Base-by-base conservation (phyloP, 805 yeast species). In the Candida alai region DNA sequence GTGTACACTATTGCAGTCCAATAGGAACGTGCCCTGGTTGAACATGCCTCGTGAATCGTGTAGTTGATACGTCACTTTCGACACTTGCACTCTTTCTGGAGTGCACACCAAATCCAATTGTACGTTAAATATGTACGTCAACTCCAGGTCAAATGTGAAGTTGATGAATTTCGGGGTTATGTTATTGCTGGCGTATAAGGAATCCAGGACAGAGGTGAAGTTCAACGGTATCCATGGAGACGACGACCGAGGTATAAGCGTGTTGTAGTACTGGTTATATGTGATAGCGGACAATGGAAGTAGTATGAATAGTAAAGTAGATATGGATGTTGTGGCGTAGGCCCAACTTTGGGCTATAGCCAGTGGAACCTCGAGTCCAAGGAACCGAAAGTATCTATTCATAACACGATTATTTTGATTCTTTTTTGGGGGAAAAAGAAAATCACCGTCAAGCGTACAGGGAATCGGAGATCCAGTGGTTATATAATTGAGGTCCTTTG, bases 221-320 rank as follows among this genome's bases (percentile, higher is more conserved):
- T 33, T 30, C 19, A 40, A 29, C 2, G 37, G 29, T n/a, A 34
- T 36, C 3, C 20, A n/a, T 3, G 44, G 44, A 1, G 41, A 37
- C 5, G 37, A 33, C 15, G 29, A 5, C 11, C 20, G 8, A 1
- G 72, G 72, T 4, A 66, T 53, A 10, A 66, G 44, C 18, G 54
- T 44, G 27, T 44, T 42, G 43, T 62, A 64, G 43, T 65, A 64
- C 32, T 56, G 54, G 22, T 48, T 36, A 45, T 65, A 66, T 5
- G 69, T 48, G 22, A 65, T 16, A 2, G 59, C 29, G 5, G 70
- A 56, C 8, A 63, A 37, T 3, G 72, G 70, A 11, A 62, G 41
- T 4, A 65, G 50, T 7, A 65, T 45, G 2, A 44, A 37, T 18
- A 56, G 32, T n/a, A 57, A 30, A n/a, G 61, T 42, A 18, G 49